These are phyloP conservation scores for Salvia splendens DNA, from an alignment of 257 asterid species.

Conservation along the genomic window DNA sequence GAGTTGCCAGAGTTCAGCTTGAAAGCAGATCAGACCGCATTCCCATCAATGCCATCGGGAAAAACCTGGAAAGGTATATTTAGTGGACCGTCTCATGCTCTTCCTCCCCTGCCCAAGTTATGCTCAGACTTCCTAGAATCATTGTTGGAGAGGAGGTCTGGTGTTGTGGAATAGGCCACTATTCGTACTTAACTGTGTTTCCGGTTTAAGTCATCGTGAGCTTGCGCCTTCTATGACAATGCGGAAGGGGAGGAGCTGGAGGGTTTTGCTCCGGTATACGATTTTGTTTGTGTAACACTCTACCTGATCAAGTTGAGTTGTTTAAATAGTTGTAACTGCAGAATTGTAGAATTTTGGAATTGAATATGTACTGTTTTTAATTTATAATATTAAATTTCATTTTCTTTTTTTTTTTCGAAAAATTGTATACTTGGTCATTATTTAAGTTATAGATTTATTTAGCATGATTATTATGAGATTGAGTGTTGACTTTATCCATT, in stretches of 20 bases:
- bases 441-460: too few relatives aligned
- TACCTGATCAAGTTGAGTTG: not conserved
- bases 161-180: constrained; percentile 40
- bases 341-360: not conserved
- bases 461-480: too few relatives aligned
- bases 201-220: not conserved
- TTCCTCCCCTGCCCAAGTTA: constrained; percentile 77
- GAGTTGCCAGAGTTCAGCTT: constrained; percentile 62
- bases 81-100: constrained; percentile 81
- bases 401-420: not conserved
- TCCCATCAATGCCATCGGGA: constrained; percentile 44
- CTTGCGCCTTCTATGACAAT: not conserved
- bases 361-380: not conserved
- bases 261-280: not conserved
- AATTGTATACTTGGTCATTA: not conserved
- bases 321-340: not conserved
- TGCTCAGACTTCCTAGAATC: constrained; percentile 74
- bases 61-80: constrained; percentile 66
- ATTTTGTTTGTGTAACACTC: not conserved
- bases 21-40: constrained; percentile 39
- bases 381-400: not conserved
- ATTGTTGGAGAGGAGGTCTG: constrained; percentile 59
- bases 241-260: not conserved
- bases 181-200: not conserved
- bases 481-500: too few relatives aligned